Evolutionary conservation across 148 eudicot genomes (phyloP), one percentile per base, ranked within the genome.

Genomic region (Fagopyrum esculentum): DNA sequence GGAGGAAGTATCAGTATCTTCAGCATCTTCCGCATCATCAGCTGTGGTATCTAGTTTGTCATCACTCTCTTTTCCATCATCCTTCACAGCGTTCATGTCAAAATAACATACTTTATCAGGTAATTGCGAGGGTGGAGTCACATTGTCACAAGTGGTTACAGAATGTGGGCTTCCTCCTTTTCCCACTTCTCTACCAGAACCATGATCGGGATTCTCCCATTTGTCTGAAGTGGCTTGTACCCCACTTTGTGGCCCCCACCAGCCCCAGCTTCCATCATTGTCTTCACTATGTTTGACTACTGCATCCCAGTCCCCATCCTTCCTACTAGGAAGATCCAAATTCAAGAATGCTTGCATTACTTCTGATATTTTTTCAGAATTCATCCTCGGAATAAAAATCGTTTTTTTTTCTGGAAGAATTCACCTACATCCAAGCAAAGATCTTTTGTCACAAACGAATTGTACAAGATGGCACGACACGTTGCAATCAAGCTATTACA

Each of bases 281-380:
- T 75, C 84, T 57, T 83, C 87, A 6, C 81, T 72, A 59, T 86
- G 90, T 72, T 76, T 82, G 0, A 54, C 45, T 15, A 75, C 84
- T n/a, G 79, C 85, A 49, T 85, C 87, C 93, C 90, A 89, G n/a
- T 57, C 81, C 12, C 87, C 90, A 43, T 77, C 84, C 19, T 83
- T 82, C 5, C 82, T 74, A 73, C 81, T 66, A 26, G 76, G 81
- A 50, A 92, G 61, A 70, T 54, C 82, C 46, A 88, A 29, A 48
- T 77, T 78, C 26, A 76, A 78, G 46, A 89, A 79, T 77, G 80
- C 84, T 71, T 71, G 80, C 43, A 72, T 61, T 81, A 92, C 71
- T 40, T 66, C n/a, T 15, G 17, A 66, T 5, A 19, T 66, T 17
- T 9, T 15, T 66, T 66, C 47, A 40, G n/a, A 66, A 66, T 47